Percentiles rank a stretch among this genome's conserved stretches.
Evolutionary conservation across 2,329 filamentous ascomycete species (phyloP).

Genomic region (Hortaea werneckii): DNA sequence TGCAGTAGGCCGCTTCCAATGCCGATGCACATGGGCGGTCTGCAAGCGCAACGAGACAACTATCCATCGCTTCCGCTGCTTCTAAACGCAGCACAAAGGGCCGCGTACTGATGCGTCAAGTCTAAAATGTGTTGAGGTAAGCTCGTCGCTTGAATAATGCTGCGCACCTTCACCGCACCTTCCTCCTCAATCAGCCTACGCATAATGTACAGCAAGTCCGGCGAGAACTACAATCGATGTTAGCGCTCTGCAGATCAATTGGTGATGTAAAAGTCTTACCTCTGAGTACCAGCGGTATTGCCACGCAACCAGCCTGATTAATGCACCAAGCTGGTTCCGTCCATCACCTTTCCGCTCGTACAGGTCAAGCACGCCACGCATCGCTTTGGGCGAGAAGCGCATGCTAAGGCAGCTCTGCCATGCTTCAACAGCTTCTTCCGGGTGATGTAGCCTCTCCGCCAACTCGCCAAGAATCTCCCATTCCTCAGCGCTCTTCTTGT

Average conservation of each 20-base stretch:
- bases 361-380: conserved; percentile 70
- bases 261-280: conserved; percentile 33
- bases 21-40: too few relatives aligned
- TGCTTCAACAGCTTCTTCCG: conserved; percentile 83
- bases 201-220: conserved; percentile 76
- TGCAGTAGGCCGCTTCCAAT: background rate
- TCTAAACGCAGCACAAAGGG: conserved; percentile 85
- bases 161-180: conserved; percentile 91
- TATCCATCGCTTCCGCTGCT: conserved; percentile 84
- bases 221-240: conserved; percentile 58
- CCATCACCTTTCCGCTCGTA: conserved; percentile 72
- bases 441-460: conserved; percentile 84
- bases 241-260: too few relatives aligned
- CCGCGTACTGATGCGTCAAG: conserved; percentile 91
- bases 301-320: conserved; percentile 91
- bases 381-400: conserved; percentile 86
- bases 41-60: background rate
- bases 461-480: conserved; percentile 96
- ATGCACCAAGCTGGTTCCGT: conserved; percentile 67
- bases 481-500: conserved; percentile 92
- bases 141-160: conserved; percentile 92
- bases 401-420: conserved; percentile 80
- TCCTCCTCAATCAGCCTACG: conserved; percentile 94
- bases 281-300: conserved; percentile 99
- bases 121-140: conserved; percentile 88